Percentiles rank a stretch among this genome's conserved stretches.
Conservation (phyloP, 192 early-diverging fungal genomes). For the Coemansia sp. region DNA sequence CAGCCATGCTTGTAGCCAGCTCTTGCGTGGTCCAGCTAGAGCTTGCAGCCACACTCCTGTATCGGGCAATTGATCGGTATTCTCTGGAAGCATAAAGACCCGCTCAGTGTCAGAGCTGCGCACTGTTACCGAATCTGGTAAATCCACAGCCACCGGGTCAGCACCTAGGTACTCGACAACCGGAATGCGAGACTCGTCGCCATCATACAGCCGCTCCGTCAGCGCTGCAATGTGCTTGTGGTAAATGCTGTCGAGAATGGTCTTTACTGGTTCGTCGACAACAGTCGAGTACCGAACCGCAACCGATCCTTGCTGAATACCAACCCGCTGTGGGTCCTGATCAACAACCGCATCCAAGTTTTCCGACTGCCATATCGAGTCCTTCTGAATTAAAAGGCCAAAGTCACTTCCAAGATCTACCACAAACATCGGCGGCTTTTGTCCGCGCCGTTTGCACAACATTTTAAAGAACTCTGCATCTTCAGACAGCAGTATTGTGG, state of each 20-base stretch:
- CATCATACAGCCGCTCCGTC: conserved; percentile 69
- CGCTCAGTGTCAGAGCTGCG: not conserved
- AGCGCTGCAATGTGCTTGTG: conserved; percentile 73
- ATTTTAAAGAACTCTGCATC: conserved; percentile 37
- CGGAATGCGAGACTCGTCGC: conserved; percentile 63
- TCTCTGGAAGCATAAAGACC: conserved; percentile 6
- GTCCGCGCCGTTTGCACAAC: conserved; percentile 60
- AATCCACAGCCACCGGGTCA: not conserved
- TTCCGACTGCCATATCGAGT: conserved; percentile 90
- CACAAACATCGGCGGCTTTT: conserved; percentile 62
- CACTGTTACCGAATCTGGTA: conserved; percentile 10
- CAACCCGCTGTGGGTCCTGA: conserved; percentile 80
- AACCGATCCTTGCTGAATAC: conserved; percentile 89
- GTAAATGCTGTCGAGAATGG: conserved; percentile 86
- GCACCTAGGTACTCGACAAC: conserved; percentile 72
- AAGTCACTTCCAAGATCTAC: conserved; percentile 84
- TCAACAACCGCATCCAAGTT: conserved; percentile 81
- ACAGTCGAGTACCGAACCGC: conserved; percentile 72
- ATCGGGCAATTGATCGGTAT: conserved; percentile 10
- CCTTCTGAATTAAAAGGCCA: conserved; percentile 90
- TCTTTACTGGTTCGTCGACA: conserved; percentile 82
- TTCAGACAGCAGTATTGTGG: conserved; percentile 21
- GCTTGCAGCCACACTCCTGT: conserved; percentile 63
- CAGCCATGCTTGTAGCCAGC: conserved; percentile 84
- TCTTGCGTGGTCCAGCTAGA: conserved; percentile 66